Evolutionary conservation across 805 yeast genomes (phyloP), one percentile per base, ranked within the genome.

Genomic region (Saturnispora diversa): DNA sequence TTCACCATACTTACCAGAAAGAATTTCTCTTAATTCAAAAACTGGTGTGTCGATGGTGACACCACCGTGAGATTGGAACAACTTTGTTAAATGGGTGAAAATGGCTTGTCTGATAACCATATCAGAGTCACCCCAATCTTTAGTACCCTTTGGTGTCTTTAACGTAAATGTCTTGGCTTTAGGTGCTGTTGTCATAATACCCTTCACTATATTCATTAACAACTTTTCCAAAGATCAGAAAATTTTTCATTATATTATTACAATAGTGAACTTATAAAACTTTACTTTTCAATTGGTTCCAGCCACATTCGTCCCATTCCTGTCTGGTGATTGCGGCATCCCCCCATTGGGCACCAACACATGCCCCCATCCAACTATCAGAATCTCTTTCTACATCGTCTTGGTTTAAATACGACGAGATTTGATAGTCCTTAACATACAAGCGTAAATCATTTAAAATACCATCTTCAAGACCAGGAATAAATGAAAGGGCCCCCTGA

Each of bases 1-100:
- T 66, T 92, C 99, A 60, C 99, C 99, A 62, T 92, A 92, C 61
- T 92, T 92, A 36, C 98, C 98, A 20, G 97, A 79, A 44, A 92
- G 73, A 52, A 92, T 92, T 62, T 92, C 98, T 52, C 95, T 77
- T 50, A 90, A 72, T 63, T 92, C 99, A 54, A 92, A 92, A 4
- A 92, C 99, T 6, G 99, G 99, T 2, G 99, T 92, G 60, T 92
- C 99, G 49, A 92, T 86, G 31, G 98, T 90, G 25, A 87, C 95
- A 63, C 94, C 98, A 47, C 99, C 99, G 63, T 92, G 99, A 53
- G 87, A 81, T 63, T 87, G 83, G 74, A 92, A 92, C 37, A 92
- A 63, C 2, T 66, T 54, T 12, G 88, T 75, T 46, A 92, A 64
- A 8, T 86, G 74, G 39, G 69, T 66, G 62, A 92, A 92, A 45